Evolutionary conservation across 2,329 filamentous ascomycete genomes (phyloP).

Genomic region (Phialemonium atrogriseum): DNA sequence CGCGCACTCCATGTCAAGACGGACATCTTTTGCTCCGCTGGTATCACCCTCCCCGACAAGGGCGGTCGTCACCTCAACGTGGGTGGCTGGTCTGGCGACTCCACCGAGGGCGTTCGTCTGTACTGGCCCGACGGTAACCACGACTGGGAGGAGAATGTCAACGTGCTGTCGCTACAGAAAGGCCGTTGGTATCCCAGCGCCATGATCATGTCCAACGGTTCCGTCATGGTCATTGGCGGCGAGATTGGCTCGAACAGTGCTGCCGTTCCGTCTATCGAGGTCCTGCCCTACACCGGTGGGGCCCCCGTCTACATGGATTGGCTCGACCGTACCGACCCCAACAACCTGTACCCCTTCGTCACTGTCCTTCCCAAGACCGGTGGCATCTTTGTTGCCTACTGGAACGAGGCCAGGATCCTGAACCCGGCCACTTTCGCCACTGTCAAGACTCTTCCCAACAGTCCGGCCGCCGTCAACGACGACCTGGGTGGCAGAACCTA

Average conservation of each 20-base stretch:
- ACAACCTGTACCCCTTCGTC: constrained; percentile 53
- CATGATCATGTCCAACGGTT: constrained; percentile 47
- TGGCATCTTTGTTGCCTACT: constrained; percentile 49
- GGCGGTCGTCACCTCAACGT: constrained; percentile 50
- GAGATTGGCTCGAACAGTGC: constrained; percentile 43
- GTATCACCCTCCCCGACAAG: constrained; percentile 48
- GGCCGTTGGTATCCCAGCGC: constrained; percentile 48
- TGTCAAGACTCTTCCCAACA: constrained; percentile 39
- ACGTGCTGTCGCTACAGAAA: constrained; percentile 34
- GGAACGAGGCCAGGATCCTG: constrained; percentile 49
- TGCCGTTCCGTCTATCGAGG: constrained; percentile 41
- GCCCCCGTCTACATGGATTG: constrained; percentile 39
- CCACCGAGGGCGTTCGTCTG: constrained; percentile 44
- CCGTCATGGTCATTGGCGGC: constrained; percentile 44
- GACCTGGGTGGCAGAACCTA: constrained; percentile 45
- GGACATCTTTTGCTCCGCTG: constrained; percentile 52
- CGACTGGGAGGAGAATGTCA: constrained; percentile 46
- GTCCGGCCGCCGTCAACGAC: constrained; percentile 46
- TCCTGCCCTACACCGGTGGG: constrained; percentile 38
- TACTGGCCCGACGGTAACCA: constrained; percentile 48
- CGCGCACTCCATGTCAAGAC: constrained; percentile 45
- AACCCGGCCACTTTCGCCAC: constrained; percentile 42
- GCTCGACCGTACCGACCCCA: constrained; percentile 44
- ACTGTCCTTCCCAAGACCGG: constrained; percentile 43
- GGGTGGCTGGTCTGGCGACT: constrained; percentile 48